A percentile compares a stretch with the other conserved stretches of the same genome.
Evolutionary conservation across 2,329 filamentous ascomycete genomes (phyloP).

Genomic region (Colletotrichum lupini): DNA sequence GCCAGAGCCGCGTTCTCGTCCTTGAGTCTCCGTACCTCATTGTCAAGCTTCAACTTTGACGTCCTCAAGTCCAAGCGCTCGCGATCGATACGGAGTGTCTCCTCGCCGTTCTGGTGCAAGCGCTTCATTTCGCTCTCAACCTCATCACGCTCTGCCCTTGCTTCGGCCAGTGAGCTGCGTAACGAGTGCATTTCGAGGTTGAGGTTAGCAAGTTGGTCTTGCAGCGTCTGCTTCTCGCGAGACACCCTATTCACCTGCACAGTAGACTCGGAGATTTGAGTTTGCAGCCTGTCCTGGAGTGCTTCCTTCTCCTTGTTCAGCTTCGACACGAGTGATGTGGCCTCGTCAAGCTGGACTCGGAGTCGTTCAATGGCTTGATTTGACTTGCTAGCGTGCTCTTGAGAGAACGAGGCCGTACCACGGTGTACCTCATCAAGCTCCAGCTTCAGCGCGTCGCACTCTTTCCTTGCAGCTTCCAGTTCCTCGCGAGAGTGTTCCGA

Average conservation of each 20-base stretch:
- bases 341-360: slow-evolving; percentile 30
- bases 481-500: slow-evolving; percentile 67
- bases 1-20: slow-evolving; percentile 70
- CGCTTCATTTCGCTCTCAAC: slow-evolving; percentile 70
- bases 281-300: slow-evolving; percentile 61
- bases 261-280: slow-evolving; percentile 68
- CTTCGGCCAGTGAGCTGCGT: slow-evolving; percentile 65
- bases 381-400: slow-evolving; percentile 29
- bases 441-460: slow-evolving; percentile 55
- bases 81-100: slow-evolving; percentile 71
- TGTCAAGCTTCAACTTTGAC: slow-evolving; percentile 74
- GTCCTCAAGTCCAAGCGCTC: slow-evolving; percentile 77
- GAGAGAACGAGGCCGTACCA: slow-evolving; percentile 25
- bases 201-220: slow-evolving; percentile 70
- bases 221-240: slow-evolving; percentile 71
- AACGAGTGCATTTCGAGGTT: slow-evolving; percentile 71
- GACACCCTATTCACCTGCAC: slow-evolving; percentile 65
- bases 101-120: slow-evolving; percentile 65
- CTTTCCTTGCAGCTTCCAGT: slow-evolving; percentile 55
- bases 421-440: slow-evolving; percentile 52
- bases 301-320: slow-evolving; percentile 46
- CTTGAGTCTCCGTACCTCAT: slow-evolving; percentile 71
- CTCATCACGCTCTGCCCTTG: slow-evolving; percentile 74
- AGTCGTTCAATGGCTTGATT: slow-evolving; percentile 50
- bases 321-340: slow-evolving; percentile 31